Base-by-base conservation (phyloP, 2,329 filamentous ascomycete species). In the Sporothrix variecibatus region DNA sequence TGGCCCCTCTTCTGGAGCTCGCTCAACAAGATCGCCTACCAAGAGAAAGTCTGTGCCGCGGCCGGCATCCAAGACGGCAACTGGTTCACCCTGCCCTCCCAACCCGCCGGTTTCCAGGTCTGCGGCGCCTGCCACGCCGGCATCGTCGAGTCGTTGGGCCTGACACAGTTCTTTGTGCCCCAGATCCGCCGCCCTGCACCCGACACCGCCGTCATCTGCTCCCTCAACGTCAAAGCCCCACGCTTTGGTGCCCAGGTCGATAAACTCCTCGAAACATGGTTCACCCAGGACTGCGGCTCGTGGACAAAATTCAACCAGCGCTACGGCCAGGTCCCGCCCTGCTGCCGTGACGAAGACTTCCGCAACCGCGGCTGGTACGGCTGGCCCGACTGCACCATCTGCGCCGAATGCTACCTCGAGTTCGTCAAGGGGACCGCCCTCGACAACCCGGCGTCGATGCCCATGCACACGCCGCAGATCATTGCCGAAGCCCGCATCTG, bases 51-150 rank as follows among this genome's bases (percentile, higher is more conserved):
- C 43, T 84, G 83, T 74, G 71, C 78, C 20, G 76, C 77, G 1
- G 71, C 75, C 0, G 84, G 83, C 3, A 80, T 80, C 23, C 77
- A 73, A 12, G 77, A 78, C 9, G 78, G 77, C 0, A 72, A 56
- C 0, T 84, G 82, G 82, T 84, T 81, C 68, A 82, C 80, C 0
- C 75, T 83, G 0, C 75, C 78, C 1, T 81, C 79, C 4, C 75
- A 82, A 67, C 80, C 82, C 20, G 20, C 46, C 0, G 77, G 77
- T 0, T 85, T 84, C 72, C 78, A 75, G 12, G 77, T 85, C 28
- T 85, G 82, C 73, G 80, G 79, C 3, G 79, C 79, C 0, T 85
- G 84, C 72, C 80, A 80, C 38, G 79, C 79, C 3, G 78, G 77
- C 7, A 75, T 84, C 31, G 72, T 81, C 8, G 79, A 81, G 72